These are phyloP conservation scores for Suillus placidus DNA, from an alignment of 768 basidiomycete species.

Conservation along the genomic window DNA sequence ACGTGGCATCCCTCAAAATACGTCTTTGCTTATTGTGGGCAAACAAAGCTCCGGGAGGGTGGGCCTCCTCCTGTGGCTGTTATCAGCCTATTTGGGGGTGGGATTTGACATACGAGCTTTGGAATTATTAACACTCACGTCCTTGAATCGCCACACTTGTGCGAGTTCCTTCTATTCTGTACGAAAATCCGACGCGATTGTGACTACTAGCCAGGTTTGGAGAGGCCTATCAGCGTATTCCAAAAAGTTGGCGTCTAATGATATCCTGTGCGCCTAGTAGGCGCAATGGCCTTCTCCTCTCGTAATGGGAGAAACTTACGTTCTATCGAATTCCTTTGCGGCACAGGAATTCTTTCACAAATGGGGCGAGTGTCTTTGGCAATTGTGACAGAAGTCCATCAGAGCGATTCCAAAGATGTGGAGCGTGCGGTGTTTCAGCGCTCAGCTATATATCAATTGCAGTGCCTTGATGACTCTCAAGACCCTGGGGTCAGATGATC, in stretches of 20 bases:
- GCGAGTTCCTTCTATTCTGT: neutral
- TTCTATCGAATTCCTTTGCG: neutral
- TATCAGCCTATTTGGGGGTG: conserved; percentile 72
- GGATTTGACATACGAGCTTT: conserved; percentile 24
- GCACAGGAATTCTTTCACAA: neutral
- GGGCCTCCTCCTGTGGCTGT: conserved; percentile 66
- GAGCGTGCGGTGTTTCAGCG: neutral
- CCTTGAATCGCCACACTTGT: neutral
- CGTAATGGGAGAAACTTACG: neutral
- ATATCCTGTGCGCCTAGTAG: neutral
- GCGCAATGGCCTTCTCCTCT: neutral
- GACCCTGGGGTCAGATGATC: neutral
- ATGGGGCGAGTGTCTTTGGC: neutral
- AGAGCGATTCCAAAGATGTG: neutral
- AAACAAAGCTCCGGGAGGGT: conserved; percentile 67
- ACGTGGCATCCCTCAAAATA: conserved; percentile 84
- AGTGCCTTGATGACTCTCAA: neutral
- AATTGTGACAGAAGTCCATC: neutral
- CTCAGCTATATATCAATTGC: neutral
- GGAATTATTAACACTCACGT: neutral
- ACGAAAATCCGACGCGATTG: neutral
- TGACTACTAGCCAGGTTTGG: neutral
- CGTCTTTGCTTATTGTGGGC: conserved; percentile 81
- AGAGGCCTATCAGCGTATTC: neutral
- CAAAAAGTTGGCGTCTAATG: neutral